Conservation (phyloP, 2,329 filamentous ascomycete genomes). For the Microcyclospora pomicola region DNA sequence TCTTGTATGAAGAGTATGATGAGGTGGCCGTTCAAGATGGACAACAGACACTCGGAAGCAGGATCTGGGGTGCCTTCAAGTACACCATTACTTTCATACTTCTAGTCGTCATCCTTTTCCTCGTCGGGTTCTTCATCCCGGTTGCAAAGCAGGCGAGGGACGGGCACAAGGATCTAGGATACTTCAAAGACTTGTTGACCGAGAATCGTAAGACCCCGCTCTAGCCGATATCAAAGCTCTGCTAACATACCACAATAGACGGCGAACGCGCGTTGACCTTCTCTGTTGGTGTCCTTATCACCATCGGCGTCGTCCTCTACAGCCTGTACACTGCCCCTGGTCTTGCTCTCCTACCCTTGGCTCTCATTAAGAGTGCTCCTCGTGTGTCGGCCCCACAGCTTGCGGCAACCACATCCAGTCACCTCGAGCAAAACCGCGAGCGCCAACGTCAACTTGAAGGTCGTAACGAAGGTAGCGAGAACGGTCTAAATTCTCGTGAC, state of each 20-base stretch:
- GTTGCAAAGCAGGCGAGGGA: constrained; percentile 52
- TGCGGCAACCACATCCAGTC: constrained; percentile 60
- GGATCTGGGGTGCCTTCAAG: constrained; percentile 74
- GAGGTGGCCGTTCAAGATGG: constrained; percentile 75
- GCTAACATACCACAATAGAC: constrained; percentile 31
- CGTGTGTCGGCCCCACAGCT: constrained; percentile 71
- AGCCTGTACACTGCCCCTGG: constrained; percentile 79
- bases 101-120: constrained; percentile 68
- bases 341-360: constrained; percentile 74
- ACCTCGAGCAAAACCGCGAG: constrained; percentile 77
- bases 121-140: constrained; percentile 89
- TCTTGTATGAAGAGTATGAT: constrained; percentile 96
- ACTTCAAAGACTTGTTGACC: constrained; percentile 70
- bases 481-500: constrained; percentile 69
- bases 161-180: constrained; percentile 69
- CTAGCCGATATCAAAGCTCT: constrained; percentile 4
- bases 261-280: constrained; percentile 89
- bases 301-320: constrained; percentile 74
- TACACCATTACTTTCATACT: constrained; percentile 78
- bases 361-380: constrained; percentile 83
- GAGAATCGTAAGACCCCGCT: constrained; percentile 53
- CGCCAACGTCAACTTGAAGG: constrained; percentile 83
- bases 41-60: constrained; percentile 53
- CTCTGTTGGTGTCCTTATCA: constrained; percentile 73
- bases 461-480: constrained; percentile 62